Percentiles rank a stretch among this genome's conserved stretches.
phyloP scores from a whole-genome alignment of 1,284 basidiomycete genomes.

The Naganishia cerealis region DNA sequence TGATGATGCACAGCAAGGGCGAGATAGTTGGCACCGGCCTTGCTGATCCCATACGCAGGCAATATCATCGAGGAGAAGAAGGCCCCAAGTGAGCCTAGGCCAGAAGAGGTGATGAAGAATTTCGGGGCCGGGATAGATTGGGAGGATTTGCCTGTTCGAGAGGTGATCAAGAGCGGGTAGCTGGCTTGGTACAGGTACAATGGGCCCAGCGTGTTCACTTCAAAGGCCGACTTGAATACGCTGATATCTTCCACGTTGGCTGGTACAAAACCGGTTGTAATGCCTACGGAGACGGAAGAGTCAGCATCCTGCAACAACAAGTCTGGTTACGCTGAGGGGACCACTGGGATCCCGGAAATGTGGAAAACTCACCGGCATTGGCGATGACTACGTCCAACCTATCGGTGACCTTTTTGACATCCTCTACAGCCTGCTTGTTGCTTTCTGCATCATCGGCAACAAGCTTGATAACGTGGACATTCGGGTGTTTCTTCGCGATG shows the following conservation, averaged over 20 bases:
- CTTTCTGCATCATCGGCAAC: conserved; percentile 30
- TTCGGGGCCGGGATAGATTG: conserved; percentile 19
- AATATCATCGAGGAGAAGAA: conserved; percentile 11
- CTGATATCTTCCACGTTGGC: background rate
- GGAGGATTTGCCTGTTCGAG: conserved; percentile 3
- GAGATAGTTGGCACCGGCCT: conserved; percentile 36
- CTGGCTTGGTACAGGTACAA: conserved; percentile 36
- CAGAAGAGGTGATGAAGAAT: conserved; percentile 36
- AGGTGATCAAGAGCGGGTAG: conserved; percentile 24
- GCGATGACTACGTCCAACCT: conserved; percentile 34
- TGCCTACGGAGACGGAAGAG: background rate
- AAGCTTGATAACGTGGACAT: conserved; percentile 30
- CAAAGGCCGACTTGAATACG: conserved; percentile 15
- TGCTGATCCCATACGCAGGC: conserved; percentile 34
- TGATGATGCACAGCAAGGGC: conserved; percentile 33
- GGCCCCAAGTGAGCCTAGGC: conserved; percentile 12
- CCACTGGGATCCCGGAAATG: background rate
- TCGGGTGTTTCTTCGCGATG: conserved; percentile 27
- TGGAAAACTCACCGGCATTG: conserved; percentile 25
- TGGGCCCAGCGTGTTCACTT: conserved; percentile 37
- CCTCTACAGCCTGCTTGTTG: conserved; percentile 30
- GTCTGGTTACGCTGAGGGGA: background rate
- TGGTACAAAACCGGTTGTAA: background rate
- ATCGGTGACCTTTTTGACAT: conserved; percentile 27
- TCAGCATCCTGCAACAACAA: background rate